These are phyloP conservation scores for Rugonectria rugulosa DNA, from an alignment of 2,329 filamentous ascomycete genomes.

Conservation along the genomic window DNA sequence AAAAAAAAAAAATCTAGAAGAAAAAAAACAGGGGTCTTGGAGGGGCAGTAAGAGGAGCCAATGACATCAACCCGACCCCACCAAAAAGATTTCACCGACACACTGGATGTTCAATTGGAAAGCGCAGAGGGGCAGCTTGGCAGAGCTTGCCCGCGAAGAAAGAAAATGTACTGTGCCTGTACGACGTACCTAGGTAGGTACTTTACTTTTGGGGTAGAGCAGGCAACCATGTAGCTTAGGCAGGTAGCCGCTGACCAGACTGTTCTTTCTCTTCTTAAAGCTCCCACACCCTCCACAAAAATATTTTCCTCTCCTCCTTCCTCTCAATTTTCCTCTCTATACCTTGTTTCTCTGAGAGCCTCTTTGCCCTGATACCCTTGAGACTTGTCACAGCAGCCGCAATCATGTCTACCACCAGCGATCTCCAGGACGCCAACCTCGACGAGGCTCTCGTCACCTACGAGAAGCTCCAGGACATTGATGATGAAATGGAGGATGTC, in stretches of 20 bases:
- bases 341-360: not conserved
- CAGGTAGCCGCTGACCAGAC: not conserved
- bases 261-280: conserved; percentile 5
- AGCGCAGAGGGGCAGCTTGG: conserved; percentile 10
- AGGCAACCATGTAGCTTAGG: conserved; percentile 10
- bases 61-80: conserved; percentile 41
- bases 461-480: conserved; percentile 80
- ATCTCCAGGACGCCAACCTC: conserved; percentile 44
- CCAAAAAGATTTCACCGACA: conserved; percentile 40
- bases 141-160: conserved; percentile 23
- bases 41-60: conserved; percentile 30
- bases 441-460: conserved; percentile 61
- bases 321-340: not conserved
- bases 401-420: conserved; percentile 46
- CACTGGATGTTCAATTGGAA: not conserved
- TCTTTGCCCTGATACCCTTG: not conserved
- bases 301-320: conserved; percentile 12
- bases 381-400: conserved; percentile 14
- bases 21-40: conserved; percentile 31
- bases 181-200: too few relatives aligned
- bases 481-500: conserved; percentile 83
- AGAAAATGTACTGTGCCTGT: too few relatives aligned
- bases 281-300: conserved; percentile 18
- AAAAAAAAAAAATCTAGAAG: conserved; percentile 1
- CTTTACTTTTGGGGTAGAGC: too few relatives aligned